Evolutionary conservation across 176 grass and related monocot genomes (phyloP), one percentile per base, ranked within the genome.

Genomic region (Ampelocalamus luodianensis): DNA sequence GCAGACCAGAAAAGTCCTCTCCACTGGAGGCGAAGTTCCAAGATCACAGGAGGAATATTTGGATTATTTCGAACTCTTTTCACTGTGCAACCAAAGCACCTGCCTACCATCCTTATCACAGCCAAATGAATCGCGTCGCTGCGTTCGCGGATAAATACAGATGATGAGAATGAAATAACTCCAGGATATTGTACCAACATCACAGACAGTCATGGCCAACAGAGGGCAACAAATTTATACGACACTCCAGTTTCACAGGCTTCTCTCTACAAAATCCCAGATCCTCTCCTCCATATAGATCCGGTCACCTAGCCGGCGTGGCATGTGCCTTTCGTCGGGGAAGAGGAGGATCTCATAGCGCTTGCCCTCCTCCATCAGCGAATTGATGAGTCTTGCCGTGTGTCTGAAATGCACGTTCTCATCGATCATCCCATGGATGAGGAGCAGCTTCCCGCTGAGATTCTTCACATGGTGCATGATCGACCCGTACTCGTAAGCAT

Each of bases 351-450:
- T 92, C 79, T 99, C 97, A 1, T 99, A 99, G 0, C 87, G 82
- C 82, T 96, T 99, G 26, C 97, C 80, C 42, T 87, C 91, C 7
- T 90, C 88, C 80, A 96, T 94, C 51, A 99, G 82, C 16, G 84
- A 72, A 11, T 99, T 99, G 79, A 99, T 74, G 10, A 99, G 90
- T 45, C 97, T 93, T 2, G 97, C 97, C 0, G 97, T 99, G 82
- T 99, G 97, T 88, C 97, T 87, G 71, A 96, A 99, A 82, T 99
- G 97, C 78, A 99, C 97, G 13, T 99, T 99, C 83, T 99, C 97
- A 16, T 99, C 97, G 13, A 94, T 94, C 97, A 99, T 99, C 24
- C 97, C 97, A 8, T 99, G 97, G 74, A 99, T 86, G n/a, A 99
- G 87, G 9, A 99, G 91, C 54, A 99, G 66, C 74, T 89, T 96